Percentiles rank a stretch among this genome's conserved stretches.
These are phyloP conservation scores for Spathaspora boniae DNA, from an alignment of 805 yeast genomes.

Conservation along the genomic window DNA sequence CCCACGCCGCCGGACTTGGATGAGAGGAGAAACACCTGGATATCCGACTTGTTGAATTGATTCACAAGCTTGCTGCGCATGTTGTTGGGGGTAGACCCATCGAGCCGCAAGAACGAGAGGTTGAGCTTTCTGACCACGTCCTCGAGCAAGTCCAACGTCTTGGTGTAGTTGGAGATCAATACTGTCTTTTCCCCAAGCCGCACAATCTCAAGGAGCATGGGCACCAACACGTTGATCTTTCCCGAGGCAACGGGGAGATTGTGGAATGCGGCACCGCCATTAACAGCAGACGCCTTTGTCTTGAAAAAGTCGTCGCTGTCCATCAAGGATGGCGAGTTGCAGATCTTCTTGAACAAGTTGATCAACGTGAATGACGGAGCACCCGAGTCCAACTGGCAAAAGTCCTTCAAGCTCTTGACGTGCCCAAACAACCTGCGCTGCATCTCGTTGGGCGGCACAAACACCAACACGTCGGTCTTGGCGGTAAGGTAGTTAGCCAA, in stretches of 20 bases:
- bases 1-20: constrained; percentile 96
- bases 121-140: constrained; percentile 46
- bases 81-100: constrained; percentile 76
- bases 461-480: constrained; percentile 70
- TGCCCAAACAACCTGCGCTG: constrained; percentile 57
- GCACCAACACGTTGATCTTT: constrained; percentile 59
- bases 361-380: constrained; percentile 61
- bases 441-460: constrained; percentile 66
- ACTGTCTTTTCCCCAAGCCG: constrained; percentile 67
- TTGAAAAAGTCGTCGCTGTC: constrained; percentile 45
- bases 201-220: constrained; percentile 54
- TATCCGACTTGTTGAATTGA: constrained; percentile 54
- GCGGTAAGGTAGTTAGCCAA: constrained; percentile 62
- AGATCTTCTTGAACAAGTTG: constrained; percentile 70
- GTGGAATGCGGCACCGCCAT: not conserved
- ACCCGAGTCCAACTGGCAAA: constrained; percentile 26
- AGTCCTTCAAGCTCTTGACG: constrained; percentile 39
- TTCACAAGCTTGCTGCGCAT: constrained; percentile 64
- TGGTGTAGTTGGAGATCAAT: constrained; percentile 82
- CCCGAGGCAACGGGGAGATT: constrained; percentile 41
- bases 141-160: constrained; percentile 78
- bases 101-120: constrained; percentile 60
- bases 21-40: constrained; percentile 66
- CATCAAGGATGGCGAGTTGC: constrained; percentile 75
- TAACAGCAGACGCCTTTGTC: not conserved